Percentiles rank a stretch among this genome's conserved stretches.
phyloP scores from a whole-genome alignment of 2,329 filamentous ascomycete species.

The Sarocladiaceae sp. region DNA sequence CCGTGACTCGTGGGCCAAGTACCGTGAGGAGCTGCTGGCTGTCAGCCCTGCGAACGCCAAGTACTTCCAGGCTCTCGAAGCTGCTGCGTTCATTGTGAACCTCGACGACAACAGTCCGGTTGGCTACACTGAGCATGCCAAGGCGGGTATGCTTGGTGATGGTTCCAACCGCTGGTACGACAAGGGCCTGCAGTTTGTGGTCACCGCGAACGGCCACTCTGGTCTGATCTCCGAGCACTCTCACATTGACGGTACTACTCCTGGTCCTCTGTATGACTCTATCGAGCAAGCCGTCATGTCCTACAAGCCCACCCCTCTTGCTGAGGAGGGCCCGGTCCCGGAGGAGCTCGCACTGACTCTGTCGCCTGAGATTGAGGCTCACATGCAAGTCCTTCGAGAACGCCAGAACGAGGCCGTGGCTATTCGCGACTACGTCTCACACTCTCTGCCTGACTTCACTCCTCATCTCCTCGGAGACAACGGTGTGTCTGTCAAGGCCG shows the following conservation, averaged over 20 bases:
- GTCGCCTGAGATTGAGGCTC: neutral
- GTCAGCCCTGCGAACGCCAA: neutral
- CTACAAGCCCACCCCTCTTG: neutral
- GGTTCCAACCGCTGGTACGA: constrained; percentile 13
- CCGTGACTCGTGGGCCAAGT: constrained; percentile 11
- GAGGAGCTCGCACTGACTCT: neutral
- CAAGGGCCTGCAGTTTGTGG: constrained; percentile 11
- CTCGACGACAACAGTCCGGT: constrained; percentile 12
- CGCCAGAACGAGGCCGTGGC: neutral
- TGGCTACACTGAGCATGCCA: constrained; percentile 1
- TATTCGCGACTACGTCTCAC: neutral
- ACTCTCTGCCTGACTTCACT: neutral
- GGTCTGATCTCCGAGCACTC: constrained; percentile 11
- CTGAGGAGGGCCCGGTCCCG: neutral
- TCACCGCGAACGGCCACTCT: constrained; percentile 11
- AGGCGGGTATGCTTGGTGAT: neutral
- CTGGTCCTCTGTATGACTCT: neutral
- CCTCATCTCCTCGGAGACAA: neutral
- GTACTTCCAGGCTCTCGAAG: constrained; percentile 9
- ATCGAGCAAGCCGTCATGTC: neutral
- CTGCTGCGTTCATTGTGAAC: constrained; percentile 10
- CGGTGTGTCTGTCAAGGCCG: neutral
- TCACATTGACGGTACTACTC: constrained; percentile 12
- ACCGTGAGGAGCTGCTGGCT: neutral
- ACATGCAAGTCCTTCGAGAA: neutral